A percentile compares a stretch with the other conserved stretches of the same genome.
phyloP scores from a whole-genome alignment of 1,284 basidiomycete species.

The Mycena sp. region DNA sequence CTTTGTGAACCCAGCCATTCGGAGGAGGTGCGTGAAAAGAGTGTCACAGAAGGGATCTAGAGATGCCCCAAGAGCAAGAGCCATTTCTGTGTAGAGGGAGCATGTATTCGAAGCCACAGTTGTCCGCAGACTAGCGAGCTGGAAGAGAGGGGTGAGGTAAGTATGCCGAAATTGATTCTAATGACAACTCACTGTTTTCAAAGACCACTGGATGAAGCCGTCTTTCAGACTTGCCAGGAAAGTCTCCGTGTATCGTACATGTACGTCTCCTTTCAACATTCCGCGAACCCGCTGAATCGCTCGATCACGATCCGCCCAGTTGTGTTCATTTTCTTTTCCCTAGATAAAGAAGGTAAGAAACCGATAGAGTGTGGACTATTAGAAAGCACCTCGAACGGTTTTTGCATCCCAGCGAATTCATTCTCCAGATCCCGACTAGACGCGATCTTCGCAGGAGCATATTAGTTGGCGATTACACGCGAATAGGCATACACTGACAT shows the following conservation, averaged over 20 bases:
- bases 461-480: not conserved
- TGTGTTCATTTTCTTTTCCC: conserved; percentile 97
- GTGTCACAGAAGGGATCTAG: conserved; percentile 85
- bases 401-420: conserved; percentile 84
- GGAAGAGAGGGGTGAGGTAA: too few species aligned
- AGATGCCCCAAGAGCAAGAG: conserved; percentile 70
- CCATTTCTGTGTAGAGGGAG: conserved; percentile 82
- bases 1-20: conserved; percentile 95
- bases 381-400: conserved; percentile 80
- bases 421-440: conserved; percentile 86
- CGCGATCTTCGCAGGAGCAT: conserved; percentile 68
- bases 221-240: conserved; percentile 83
- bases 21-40: conserved; percentile 79
- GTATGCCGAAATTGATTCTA: too few species aligned
- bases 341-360: conserved; percentile 42
- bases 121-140: conserved; percentile 92
- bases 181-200: conserved; percentile 85
- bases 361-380: conserved; percentile 15
- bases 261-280: conserved; percentile 89
- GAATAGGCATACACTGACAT: conserved; percentile 53
- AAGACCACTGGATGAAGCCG: conserved; percentile 78
- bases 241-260: conserved; percentile 75
- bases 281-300: conserved; percentile 86
- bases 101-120: conserved; percentile 89
- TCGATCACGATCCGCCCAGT: conserved; percentile 90